Percentiles rank a stretch among this genome's conserved stretches.
These are phyloP conservation scores for Dendrobium chrysotoxum DNA, from an alignment of 106 monocot species.

Conservation along the genomic window DNA sequence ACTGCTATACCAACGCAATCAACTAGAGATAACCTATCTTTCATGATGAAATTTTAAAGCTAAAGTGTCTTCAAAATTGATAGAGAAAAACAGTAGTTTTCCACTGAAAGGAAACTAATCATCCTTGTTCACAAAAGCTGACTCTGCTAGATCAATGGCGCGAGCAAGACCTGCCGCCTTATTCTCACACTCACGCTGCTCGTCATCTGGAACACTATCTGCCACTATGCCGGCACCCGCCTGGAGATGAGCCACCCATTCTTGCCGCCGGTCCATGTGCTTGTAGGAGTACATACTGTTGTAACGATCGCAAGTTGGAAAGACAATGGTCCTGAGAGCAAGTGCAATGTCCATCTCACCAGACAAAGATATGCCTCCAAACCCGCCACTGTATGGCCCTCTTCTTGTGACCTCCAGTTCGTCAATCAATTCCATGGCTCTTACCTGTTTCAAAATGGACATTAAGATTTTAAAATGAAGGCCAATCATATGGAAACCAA, in stretches of 20 bases:
- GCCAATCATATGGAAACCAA: too few species aligned
- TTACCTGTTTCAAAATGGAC: background rate
- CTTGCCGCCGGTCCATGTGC: background rate
- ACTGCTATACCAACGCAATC: too few species aligned
- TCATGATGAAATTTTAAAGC: too few species aligned
- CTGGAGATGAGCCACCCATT: conserved; percentile 9
- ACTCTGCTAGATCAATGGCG: conserved; percentile 66
- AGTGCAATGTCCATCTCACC: conserved; percentile 7
- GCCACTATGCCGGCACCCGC: conserved; percentile 6
- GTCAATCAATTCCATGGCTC: conserved; percentile 6
- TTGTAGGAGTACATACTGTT: conserved; percentile 6
- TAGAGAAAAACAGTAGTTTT: background rate
- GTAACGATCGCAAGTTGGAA: background rate
- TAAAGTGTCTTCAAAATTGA: too few species aligned
- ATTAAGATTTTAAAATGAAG: background rate
- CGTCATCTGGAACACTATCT: background rate
- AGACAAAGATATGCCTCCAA: background rate
- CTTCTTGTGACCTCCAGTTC: conserved; percentile 6
- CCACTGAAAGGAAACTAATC: background rate
- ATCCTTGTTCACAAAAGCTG: conserved; percentile 25
- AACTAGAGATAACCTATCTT: too few species aligned
- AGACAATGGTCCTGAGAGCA: conserved; percentile 6
- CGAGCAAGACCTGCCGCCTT: conserved; percentile 33
- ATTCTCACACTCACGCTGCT: conserved; percentile 8
- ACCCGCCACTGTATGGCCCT: conserved; percentile 5